Base-by-base conservation (phyloP, 2,329 filamentous ascomycete genomes). In the Colletotrichum sp. region DNA sequence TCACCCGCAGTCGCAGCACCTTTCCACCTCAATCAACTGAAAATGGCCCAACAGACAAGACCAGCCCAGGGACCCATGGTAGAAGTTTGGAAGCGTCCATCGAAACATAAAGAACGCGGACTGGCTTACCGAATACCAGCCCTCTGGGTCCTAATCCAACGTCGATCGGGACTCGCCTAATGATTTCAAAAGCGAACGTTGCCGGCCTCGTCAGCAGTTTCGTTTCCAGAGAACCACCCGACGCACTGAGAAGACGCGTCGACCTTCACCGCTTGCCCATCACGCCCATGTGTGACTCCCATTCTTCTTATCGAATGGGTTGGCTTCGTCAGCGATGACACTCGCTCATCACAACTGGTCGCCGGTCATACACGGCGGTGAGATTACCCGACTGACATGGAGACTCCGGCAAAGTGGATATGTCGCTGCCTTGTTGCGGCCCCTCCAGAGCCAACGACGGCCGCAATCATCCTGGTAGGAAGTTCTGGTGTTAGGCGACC, bases 171-270 rank as follows among this genome's bases (percentile, higher is more conserved):
- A 30, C 2, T 60, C 21, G 16, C 21, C 26, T 48, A 38, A 26
- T 10, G 16, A 55, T 26, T 26, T 24, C 43, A 4, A 30, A n/a
- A 18, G 24, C 18, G 43, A 34, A 38, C 7, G 26, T 32, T 10
- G 26, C 6, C 24, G 38, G 72, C 62, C 62, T 75, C 72, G 72
- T 75, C 72, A 75, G 16, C 72, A 43, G 58, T 26, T 61, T 66
- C 72, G 72, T 75, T 8, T 30, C n/a, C 56, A 21, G 55, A 6
- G 3, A 18, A 61, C 16, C 8, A 38, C 52, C 30, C 15, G 12
- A n/a, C 43, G 16, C 36, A 52, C 15, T 13, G 38, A 55, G 68
- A 7, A 58, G n/a, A 75, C 69, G 72, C 62, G 69, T 75, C 55
- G 52, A 34, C 12, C 32, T 38, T 72, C 30, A 72, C 62, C 32